Base-by-base conservation (phyloP, 495 filamentous ascomycete genomes). In the Lentithecium fluviatile region DNA sequence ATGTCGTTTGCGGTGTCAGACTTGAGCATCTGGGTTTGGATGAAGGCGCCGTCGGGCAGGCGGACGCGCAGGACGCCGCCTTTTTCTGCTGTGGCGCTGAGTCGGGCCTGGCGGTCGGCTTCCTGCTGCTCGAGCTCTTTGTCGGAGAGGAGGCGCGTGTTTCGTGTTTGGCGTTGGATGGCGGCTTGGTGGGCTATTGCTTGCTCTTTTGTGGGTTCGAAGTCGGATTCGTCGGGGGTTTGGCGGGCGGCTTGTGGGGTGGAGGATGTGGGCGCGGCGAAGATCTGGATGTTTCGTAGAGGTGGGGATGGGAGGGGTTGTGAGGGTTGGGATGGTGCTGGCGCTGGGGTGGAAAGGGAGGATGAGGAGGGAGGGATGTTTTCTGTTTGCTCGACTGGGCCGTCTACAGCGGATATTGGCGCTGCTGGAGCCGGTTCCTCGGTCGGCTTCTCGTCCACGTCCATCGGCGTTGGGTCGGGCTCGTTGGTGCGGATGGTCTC, bases 191-290 rank as follows among this genome's bases (percentile, higher is more conserved):
- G 88, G 11, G 84, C 76, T 67, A 92, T 87, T 26, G 90, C 89
- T 62, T 97, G 90, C 40, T 87, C 88, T 63, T 96, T 84, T 19
- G 88, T 89, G 1, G 92, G 91, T 23, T 88, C 80, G 71, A 88
- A 97, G 64, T 90, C 89, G 19, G 78, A 79, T 56, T 92, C 88
- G 23, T 88, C 80, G 60, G 85, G 82, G 13, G 78, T 70, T 49
- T 77, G 73, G 56, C 78, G 75, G 26, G 90, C 87, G 34, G 94
- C 95, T 19, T 79, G 80, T n/a, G 89, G 93, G 1, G 85, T 93
- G 46, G 78, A 72, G 47, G 77, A 83, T 24, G 83, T 77, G 0
- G 94, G 89, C 2, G 94, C 85, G 3, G 83, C 79, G 74, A 86
- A 97, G 55, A 97, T 83, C 10, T 83, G 80, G 36, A 95, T 77